phyloP scores from a whole-genome alignment of 2,329 filamentous ascomycete genomes.

The Penicillium polonicum region DNA sequence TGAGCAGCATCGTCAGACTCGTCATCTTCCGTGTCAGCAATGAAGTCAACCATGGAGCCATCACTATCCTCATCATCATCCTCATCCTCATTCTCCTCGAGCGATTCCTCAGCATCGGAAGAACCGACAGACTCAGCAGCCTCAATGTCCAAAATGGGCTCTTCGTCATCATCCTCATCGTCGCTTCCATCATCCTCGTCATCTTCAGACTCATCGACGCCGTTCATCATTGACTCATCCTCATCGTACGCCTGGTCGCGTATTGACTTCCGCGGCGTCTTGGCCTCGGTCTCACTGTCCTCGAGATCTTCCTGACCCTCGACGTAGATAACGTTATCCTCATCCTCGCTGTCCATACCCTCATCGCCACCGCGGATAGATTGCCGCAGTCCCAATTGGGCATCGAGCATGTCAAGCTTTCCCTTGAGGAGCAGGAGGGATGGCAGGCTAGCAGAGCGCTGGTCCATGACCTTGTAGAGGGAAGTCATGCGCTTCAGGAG shows the following conservation, averaged over 20 bases:
- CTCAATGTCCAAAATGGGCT: constrained; percentile 46
- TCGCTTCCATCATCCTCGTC: constrained; percentile 55
- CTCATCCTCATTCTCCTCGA: constrained; percentile 62
- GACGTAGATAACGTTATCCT: constrained; percentile 79
- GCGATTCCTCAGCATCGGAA: constrained; percentile 49
- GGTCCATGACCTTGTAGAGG: constrained; percentile 82
- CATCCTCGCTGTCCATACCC: constrained; percentile 54
- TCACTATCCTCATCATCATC: constrained; percentile 65
- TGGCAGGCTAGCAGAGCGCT: constrained; percentile 77
- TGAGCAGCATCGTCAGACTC: constrained; percentile 32
- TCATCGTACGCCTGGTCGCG: constrained; percentile 42
- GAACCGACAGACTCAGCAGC: constrained; percentile 44
- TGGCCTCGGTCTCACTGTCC: constrained; percentile 38
- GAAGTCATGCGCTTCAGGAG: constrained; percentile 74
- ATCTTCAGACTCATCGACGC: constrained; percentile 45
- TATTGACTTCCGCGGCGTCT: constrained; percentile 38
- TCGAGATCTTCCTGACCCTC: constrained; percentile 71
- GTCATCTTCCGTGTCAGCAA: constrained; percentile 50
- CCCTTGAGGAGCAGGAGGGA: constrained; percentile 87
- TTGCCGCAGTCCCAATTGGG: constrained; percentile 78
- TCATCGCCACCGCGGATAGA: constrained; percentile 58
- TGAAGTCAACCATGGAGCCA: constrained; percentile 46
- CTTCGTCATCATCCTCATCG: constrained; percentile 52
- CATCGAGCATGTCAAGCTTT: constrained; percentile 89
- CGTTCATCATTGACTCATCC: constrained; percentile 45